A percentile compares a stretch with the other conserved stretches of the same genome.
phyloP scores from a whole-genome alignment of 768 basidiomycete species.

The Pleurotus giganteus region DNA sequence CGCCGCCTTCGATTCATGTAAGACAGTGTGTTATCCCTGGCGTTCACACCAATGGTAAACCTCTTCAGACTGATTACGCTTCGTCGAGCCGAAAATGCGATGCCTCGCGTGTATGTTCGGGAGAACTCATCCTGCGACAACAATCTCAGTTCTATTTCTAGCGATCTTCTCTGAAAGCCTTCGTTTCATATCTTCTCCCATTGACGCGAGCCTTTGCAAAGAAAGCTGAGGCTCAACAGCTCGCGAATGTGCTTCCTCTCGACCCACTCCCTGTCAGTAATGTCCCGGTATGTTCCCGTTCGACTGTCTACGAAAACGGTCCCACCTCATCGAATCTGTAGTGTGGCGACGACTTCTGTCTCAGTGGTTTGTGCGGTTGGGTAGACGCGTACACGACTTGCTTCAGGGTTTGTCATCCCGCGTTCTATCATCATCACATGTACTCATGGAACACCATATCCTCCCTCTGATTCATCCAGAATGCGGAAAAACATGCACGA shows the following conservation, averaged over 20 bases:
- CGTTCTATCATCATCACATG: neutral
- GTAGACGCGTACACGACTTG: slow-evolving; percentile 7
- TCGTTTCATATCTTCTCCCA: neutral
- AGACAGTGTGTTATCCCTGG: neutral
- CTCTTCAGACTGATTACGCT: neutral
- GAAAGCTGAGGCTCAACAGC: neutral
- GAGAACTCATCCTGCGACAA: neutral
- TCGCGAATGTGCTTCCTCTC: neutral
- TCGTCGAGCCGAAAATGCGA: neutral
- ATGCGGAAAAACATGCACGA: neutral
- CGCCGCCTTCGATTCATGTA: neutral
- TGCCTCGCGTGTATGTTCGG: slow-evolving; percentile 1
- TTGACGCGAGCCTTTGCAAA: neutral
- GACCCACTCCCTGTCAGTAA: neutral
- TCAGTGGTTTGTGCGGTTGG: neutral
- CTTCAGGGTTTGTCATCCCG: neutral
- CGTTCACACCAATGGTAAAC: neutral
- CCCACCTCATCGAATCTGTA: neutral
- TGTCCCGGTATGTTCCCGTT: neutral
- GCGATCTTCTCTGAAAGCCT: neutral
- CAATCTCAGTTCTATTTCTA: neutral
- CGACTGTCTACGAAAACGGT: neutral
- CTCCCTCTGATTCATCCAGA: neutral
- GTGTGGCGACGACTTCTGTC: slow-evolving; percentile 8
- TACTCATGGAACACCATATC: neutral